Conservation (phyloP, 768 basidiomycete species). For the Rhizopogon vesiculosus region DNA sequence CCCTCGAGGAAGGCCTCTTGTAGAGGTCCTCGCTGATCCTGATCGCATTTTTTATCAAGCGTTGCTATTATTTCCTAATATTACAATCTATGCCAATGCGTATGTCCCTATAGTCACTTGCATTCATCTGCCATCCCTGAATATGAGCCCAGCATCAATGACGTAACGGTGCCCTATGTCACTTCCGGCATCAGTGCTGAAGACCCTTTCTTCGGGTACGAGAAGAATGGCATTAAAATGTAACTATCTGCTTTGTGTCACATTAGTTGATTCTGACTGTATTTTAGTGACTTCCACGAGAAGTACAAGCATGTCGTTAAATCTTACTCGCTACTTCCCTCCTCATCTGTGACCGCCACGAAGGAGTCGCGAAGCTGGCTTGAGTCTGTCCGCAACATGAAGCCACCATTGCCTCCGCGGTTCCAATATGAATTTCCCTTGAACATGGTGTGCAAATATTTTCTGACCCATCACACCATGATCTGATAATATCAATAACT, state of each 20-base stretch:
- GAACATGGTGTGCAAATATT: slow-evolving; percentile 52
- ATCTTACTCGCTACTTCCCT: slow-evolving; percentile 41
- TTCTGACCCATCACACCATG: not conserved
- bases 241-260: slow-evolving; percentile 26
- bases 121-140: not conserved
- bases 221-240: slow-evolving; percentile 58
- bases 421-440: slow-evolving; percentile 61
- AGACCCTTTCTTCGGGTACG: slow-evolving; percentile 60
- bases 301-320: slow-evolving; percentile 55
- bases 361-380: slow-evolving; percentile 46
- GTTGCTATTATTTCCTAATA: slow-evolving; percentile 57
- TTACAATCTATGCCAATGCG: slow-evolving; percentile 81
- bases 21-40: slow-evolving; percentile 81
- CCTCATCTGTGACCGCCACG: slow-evolving; percentile 35
- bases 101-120: slow-evolving; percentile 27
- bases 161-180: slow-evolving; percentile 77
- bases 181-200: slow-evolving; percentile 68
- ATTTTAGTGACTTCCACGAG: slow-evolving; percentile 47
- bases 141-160: slow-evolving; percentile 48
- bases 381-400: slow-evolving; percentile 31
- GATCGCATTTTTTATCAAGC: slow-evolving; percentile 76
- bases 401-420: slow-evolving; percentile 51
- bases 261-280: slow-evolving; percentile 1
- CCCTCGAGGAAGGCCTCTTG: slow-evolving; percentile 55
- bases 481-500: not conserved